These are phyloP conservation scores for Haematococcus sp. DNA, from an alignment of 139 green algal genomes.

Conservation along the genomic window DNA sequence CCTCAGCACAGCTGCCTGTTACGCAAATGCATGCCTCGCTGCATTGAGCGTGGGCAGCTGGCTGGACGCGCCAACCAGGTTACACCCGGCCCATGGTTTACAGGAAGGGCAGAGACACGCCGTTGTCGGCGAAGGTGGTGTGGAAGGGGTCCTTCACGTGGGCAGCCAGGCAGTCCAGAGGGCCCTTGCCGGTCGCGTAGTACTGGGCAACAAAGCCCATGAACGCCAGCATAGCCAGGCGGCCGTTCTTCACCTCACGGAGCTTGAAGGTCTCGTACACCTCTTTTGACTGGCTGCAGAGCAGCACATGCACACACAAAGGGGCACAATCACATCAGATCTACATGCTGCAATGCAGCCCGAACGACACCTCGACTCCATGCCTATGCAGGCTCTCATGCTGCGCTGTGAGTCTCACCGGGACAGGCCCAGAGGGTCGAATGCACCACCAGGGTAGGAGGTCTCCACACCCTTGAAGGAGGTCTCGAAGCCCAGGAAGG, in stretches of 20 bases:
- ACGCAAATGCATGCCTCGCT: no score
- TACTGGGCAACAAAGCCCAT: slow-evolving; percentile 66
- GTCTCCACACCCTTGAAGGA: slow-evolving; percentile 58
- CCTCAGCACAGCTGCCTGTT: no score
- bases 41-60: no score
- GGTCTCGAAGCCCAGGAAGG: slow-evolving; percentile 72
- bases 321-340: background rate
- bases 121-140: slow-evolving; percentile 65
- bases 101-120: slow-evolving; percentile 41
- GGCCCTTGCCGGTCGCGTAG: slow-evolving; percentile 69
- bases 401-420: slow-evolving; percentile 17
- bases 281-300: background rate
- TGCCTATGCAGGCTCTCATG: background rate
- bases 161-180: slow-evolving; percentile 64
- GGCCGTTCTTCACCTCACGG: slow-evolving; percentile 81
- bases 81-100: no score
- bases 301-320: slow-evolving; percentile 26
- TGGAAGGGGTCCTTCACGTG: slow-evolving; percentile 63
- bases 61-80: no score
- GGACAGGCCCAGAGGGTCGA: slow-evolving; percentile 75
- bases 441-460: slow-evolving; percentile 73
- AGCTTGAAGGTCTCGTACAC: slow-evolving; percentile 54
- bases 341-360: background rate
- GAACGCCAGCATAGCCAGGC: slow-evolving; percentile 62
- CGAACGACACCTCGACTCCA: background rate